Evolutionary conservation across 352 stramenopile genomes (phyloP).

Genomic region (Phytophthora vignae): DNA sequence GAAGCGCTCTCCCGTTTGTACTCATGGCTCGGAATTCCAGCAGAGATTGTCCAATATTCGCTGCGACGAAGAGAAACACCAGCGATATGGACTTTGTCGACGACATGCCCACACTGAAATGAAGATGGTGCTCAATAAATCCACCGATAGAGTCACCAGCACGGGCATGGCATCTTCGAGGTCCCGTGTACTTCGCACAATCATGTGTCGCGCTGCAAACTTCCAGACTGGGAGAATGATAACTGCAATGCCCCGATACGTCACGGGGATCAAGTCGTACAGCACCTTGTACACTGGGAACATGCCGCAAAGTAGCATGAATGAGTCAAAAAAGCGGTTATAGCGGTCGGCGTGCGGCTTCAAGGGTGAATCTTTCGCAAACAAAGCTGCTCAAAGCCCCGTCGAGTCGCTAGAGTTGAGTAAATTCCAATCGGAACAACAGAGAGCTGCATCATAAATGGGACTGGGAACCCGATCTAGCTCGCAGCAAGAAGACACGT

Average conservation of each 20-base stretch:
- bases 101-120: slow-evolving; percentile 24
- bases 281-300: slow-evolving; percentile 22
- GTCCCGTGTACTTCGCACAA: slow-evolving; percentile 3
- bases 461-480: not conserved
- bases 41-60: slow-evolving; percentile 1
- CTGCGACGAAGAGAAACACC: slow-evolving; percentile 5
- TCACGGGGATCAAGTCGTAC: slow-evolving; percentile 5
- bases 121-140: slow-evolving; percentile 25
- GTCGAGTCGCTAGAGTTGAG: not conserved
- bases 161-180: slow-evolving; percentile 20
- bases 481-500: not conserved
- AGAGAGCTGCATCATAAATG: not conserved
- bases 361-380: not conserved
- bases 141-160: slow-evolving; percentile 12
- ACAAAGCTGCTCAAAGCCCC: not conserved
- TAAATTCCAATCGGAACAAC: not conserved
- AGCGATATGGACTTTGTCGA: slow-evolving; percentile 11
- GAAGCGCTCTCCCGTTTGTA: not conserved
- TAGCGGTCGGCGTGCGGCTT: not conserved
- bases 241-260: not conserved
- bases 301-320: not conserved
- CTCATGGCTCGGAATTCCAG: slow-evolving; percentile 20
- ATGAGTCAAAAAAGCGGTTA: not conserved
- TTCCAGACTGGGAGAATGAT: slow-evolving; percentile 12
- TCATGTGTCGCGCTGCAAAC: slow-evolving; percentile 9